These are phyloP conservation scores for Chlorella variabilis DNA, from an alignment of 163 green algal species.

Conservation along the genomic window DNA sequence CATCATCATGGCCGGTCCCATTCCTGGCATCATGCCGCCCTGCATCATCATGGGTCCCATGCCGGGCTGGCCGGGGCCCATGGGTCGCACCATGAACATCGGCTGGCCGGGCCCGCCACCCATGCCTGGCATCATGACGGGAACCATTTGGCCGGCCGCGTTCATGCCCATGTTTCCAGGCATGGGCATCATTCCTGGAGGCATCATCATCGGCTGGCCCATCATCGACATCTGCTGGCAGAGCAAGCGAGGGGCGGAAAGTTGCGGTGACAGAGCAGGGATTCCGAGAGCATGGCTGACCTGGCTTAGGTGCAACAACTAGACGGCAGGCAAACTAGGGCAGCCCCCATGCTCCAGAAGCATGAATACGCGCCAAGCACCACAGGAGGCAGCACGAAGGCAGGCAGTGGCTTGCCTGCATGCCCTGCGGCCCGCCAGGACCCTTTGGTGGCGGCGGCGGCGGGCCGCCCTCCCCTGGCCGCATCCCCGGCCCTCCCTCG, in stretches of 20 bases:
- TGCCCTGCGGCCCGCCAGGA: conserved; percentile 15
- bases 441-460: conserved; percentile 24
- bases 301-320: no score
- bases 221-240: neutral
- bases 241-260: no score
- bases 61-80: conserved; percentile 9
- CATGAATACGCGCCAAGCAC: no score
- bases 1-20: conserved; percentile 6
- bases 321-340: no score
- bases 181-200: neutral
- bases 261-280: no score
- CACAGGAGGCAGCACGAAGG: no score
- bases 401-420: conserved; percentile 22
- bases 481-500: conserved; percentile 24
- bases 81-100: conserved; percentile 22
- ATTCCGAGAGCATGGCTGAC: no score
- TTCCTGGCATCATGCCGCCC: conserved; percentile 2
- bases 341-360: no score
- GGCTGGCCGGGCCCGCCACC: neutral
- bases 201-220: conserved; percentile 10
- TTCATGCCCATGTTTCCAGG: neutral
- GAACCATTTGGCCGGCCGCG: neutral
- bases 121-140: conserved; percentile 1
- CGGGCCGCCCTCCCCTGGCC: conserved; percentile 16
- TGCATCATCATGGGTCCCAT: conserved; percentile 14